Base-by-base conservation (phyloP, 75 land plant species). In the Cunninghamia lanceolata region DNA sequence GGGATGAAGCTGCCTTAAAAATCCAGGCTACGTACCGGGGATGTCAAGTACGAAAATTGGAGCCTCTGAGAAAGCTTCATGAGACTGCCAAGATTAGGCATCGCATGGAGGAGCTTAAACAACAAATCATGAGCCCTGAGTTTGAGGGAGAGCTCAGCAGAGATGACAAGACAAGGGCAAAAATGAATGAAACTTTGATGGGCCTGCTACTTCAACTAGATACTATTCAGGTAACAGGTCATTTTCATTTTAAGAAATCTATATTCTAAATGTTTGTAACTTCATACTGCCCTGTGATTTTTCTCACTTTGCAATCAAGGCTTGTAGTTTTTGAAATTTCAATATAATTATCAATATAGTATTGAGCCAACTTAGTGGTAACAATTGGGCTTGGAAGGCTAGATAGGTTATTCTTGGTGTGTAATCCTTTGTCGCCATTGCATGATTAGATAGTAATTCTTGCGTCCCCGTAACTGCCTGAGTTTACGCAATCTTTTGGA, bases 1-100 rank as follows among this genome's bases (percentile, higher is more conserved):
- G 25, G 30, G 50, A 45, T 28, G 15, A 89, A 82, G 96, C 95
- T 7, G 94, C 95, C 13, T 34, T 74, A 2, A 35, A 50, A 0
- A 94, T 95, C 84, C 96, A 95, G 89, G 88, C 95, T 39, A 85
- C 88, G 2, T 94, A 89, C 59, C 87, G 92, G 34, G 94, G 95
- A 76, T 95, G 43, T 87, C 87, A 85, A 34, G 92, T 93, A 56
- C 92, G 94, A 73, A 91, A 82, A 40, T 89, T 85, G 86, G 85
- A 93, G 30, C 92, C 94, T 16, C 76, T 94, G 35, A 90, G 89
- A 84, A 92, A 94, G 50, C 81, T 95, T 76, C 88, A 85, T 56
- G 89, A 94, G 63, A 87, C 94, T 32, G 89, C 84, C 32, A 63
- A 86, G 35, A 86, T 95, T 38, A 88, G 86, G 28, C 30, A 84